Conservation (phyloP, 1,284 basidiomycete genomes). For the Golubevia sp. region DNA sequence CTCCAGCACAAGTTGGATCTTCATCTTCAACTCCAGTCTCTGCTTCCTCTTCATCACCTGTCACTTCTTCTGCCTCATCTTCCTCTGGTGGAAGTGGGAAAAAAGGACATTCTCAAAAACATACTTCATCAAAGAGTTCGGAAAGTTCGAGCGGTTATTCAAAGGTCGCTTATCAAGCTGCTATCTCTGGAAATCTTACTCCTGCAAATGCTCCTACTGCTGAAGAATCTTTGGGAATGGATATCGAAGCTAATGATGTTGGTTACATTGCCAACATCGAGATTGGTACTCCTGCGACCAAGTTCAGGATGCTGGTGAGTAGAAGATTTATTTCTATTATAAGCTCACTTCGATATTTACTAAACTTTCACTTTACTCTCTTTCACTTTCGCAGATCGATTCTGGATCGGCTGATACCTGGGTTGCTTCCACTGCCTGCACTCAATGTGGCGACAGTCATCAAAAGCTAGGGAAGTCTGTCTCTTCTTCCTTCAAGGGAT, state of each 20-base stretch:
- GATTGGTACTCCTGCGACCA: conserved; percentile 75
- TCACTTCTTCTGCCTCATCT: too few relatives aligned
- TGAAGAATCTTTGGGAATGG: conserved; percentile 71
- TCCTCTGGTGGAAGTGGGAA: too few relatives aligned
- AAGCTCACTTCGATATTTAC: too few relatives aligned
- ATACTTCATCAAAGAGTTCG: too few relatives aligned
- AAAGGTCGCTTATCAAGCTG: conserved; percentile 63
- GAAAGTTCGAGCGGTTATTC: too few relatives aligned
- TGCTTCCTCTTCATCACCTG: too few relatives aligned
- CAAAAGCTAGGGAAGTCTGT: conserved; percentile 70
- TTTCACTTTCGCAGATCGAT: conserved; percentile 67
- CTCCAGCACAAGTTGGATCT: too few relatives aligned
- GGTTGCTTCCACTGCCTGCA: conserved; percentile 59
- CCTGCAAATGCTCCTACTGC: conserved; percentile 67
- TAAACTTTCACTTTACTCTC: not conserved
- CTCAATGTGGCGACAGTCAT: conserved; percentile 63
- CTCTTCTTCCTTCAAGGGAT: conserved; percentile 72
- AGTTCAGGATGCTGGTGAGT: conserved; percentile 74
- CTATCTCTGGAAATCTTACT: conserved; percentile 65
- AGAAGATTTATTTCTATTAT: not conserved
- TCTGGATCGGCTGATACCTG: conserved; percentile 84
- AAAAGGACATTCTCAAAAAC: too few relatives aligned
- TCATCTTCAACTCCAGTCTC: too few relatives aligned
- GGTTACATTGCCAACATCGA: conserved; percentile 75
- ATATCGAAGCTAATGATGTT: conserved; percentile 71